These are phyloP conservation scores for Penicillium atrosanguineum DNA, from an alignment of 495 filamentous ascomycete species.

Conservation along the genomic window DNA sequence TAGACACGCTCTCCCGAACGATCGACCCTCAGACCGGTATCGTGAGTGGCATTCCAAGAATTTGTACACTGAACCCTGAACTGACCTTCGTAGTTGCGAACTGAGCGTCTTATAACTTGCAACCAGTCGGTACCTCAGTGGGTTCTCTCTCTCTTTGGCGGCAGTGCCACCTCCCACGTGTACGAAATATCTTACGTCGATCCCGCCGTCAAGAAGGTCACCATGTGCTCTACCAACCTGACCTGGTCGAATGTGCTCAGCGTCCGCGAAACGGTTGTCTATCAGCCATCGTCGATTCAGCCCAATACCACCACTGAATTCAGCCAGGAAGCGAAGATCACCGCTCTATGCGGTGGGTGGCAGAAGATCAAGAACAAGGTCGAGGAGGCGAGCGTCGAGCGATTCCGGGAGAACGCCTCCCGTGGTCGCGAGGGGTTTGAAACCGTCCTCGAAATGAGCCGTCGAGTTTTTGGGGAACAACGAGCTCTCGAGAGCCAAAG, in stretches of 20 bases:
- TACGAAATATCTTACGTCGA: constrained; percentile 96
- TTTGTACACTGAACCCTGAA: background rate
- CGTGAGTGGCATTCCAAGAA: constrained; percentile 46
- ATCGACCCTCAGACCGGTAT: constrained; percentile 83
- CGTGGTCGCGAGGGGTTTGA: constrained; percentile 93
- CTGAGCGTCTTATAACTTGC: constrained; percentile 95
- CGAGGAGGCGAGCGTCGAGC: constrained; percentile 83
- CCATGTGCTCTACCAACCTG: constrained; percentile 89
- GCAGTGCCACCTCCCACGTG: constrained; percentile 72
- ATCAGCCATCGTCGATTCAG: constrained; percentile 57
- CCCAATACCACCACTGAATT: constrained; percentile 69
- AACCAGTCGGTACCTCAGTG: constrained; percentile 85
- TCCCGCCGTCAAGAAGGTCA: constrained; percentile 74
- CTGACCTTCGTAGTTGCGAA: constrained; percentile 65
- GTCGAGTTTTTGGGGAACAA: constrained; percentile 89
- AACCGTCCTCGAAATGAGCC: constrained; percentile 87
- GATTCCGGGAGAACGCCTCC: constrained; percentile 86
- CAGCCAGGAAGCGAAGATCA: constrained; percentile 85
- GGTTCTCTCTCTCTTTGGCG: constrained; percentile 74
- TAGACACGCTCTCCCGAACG: constrained; percentile 83
- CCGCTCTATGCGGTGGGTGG: constrained; percentile 92
- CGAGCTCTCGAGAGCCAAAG: constrained; percentile 56
- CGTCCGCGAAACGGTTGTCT: constrained; percentile 87
- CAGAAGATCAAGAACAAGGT: constrained; percentile 91
- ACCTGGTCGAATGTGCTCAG: constrained; percentile 84